Percentiles rank a stretch among this genome's conserved stretches.
Evolutionary conservation across 257 asterid genomes (phyloP).

Genomic region (Fraxinus anomala): DNA sequence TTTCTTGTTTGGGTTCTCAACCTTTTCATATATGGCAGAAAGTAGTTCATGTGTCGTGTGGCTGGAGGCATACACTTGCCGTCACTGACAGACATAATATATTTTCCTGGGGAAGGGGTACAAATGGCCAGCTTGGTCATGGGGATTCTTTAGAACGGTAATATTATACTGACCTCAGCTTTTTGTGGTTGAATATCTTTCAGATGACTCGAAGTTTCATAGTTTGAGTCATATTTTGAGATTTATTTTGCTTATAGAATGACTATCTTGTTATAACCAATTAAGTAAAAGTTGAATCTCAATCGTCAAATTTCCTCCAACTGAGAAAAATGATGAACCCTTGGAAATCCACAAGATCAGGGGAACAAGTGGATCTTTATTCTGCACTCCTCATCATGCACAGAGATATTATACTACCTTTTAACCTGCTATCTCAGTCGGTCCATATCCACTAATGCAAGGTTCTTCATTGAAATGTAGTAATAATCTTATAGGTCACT

Average conservation of each 20-base stretch:
- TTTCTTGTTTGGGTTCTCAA: not conserved
- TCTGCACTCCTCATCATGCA: no score
- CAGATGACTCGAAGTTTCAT: not conserved
- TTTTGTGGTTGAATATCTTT: not conserved
- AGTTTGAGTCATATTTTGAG: not conserved
- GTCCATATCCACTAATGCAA: not conserved
- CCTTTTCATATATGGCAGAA: conserved; percentile 50
- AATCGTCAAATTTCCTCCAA: no score
- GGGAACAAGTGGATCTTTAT: no score
- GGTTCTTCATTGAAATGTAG: not conserved
- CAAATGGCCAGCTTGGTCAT: conserved; percentile 97
- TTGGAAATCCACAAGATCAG: no score
- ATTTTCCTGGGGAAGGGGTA: conserved; percentile 99
- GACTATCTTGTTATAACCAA: no score
- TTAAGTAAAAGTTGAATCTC: no score
- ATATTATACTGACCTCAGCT: not conserved
- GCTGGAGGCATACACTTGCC: conserved; percentile 98
- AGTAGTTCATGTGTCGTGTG: conserved; percentile 81
- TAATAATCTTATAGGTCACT: not conserved
- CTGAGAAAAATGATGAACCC: no score
- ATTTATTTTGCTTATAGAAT: no score
- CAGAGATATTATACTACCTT: no score
- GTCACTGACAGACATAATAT: conserved; percentile 75
- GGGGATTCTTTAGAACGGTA: conserved; percentile 69
- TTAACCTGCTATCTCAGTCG: not conserved